Conservation (phyloP, 495 filamentous ascomycete genomes). For the Neurospora africana region DNA sequence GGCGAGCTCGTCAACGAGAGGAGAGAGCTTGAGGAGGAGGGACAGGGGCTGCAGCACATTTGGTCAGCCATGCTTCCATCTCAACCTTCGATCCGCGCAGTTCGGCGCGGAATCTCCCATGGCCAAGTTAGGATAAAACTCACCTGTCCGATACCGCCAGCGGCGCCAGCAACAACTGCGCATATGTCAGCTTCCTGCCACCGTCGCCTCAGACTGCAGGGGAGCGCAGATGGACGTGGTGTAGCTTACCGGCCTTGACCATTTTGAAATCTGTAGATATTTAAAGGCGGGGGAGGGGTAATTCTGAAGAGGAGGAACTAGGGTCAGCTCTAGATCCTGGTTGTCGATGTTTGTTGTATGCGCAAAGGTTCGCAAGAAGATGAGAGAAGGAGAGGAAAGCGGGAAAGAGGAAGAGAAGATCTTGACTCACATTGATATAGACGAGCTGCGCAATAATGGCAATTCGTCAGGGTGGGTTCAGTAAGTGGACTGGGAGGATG, state of each 20-base stretch:
- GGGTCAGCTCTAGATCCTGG: slow-evolving; percentile 5
- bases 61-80: slow-evolving; percentile 3
- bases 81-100: background rate
- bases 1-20: slow-evolving; percentile 78
- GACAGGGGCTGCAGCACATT: slow-evolving; percentile 66
- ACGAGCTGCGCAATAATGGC: background rate
- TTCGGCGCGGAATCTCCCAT: background rate
- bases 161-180: slow-evolving; percentile 85
- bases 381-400: background rate
- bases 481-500: background rate
- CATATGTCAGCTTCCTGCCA: slow-evolving; percentile 20
- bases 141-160: slow-evolving; percentile 98
- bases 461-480: background rate
- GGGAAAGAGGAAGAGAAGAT: background rate
- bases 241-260: slow-evolving; percentile 74
- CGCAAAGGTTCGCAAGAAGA: background rate
- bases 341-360: background rate
- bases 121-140: background rate
- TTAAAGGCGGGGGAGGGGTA: slow-evolving; percentile 16
- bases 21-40: slow-evolving; percentile 80
- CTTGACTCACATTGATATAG: background rate
- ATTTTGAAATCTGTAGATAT: slow-evolving; percentile 38
- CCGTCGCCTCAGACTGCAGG: slow-evolving; percentile 3
- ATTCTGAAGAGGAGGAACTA: background rate
- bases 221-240: background rate